Evolutionary conservation across 352 stramenopile genomes (phyloP).

Genomic region (Pythium dissotocum): DNA sequence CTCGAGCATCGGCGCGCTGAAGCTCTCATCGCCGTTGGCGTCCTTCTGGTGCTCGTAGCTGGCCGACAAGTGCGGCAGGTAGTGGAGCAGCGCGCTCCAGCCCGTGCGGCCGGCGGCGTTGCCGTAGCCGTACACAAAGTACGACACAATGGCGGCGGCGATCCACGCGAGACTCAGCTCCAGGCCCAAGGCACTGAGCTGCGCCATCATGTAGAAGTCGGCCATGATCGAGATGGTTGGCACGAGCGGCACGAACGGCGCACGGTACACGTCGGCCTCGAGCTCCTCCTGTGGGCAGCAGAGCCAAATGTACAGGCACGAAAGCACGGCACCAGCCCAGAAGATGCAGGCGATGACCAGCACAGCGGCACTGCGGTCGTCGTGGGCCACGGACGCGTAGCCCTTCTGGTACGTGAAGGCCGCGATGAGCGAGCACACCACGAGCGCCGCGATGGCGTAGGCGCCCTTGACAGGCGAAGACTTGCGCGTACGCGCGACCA

Average conservation of each 20-base stretch:
- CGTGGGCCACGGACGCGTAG: conserved; percentile 31
- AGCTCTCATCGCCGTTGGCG: conserved; percentile 3
- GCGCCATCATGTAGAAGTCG: conserved; percentile 71
- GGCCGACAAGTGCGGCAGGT: background rate
- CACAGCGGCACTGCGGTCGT: conserved; percentile 34
- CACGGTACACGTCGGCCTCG: conserved; percentile 43
- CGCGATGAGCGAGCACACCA: conserved; percentile 37
- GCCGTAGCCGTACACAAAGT: conserved; percentile 72
- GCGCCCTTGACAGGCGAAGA: conserved; percentile 34
- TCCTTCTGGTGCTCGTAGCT: conserved; percentile 3
- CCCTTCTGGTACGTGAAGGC: conserved; percentile 71
- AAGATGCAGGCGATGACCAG: conserved; percentile 49
- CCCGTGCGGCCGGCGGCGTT: conserved; percentile 26
- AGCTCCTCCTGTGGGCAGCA: conserved; percentile 65
- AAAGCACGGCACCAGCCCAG: conserved; percentile 40
- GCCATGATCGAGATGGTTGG: conserved; percentile 52
- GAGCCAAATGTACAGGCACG: conserved; percentile 40
- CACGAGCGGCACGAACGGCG: conserved; percentile 66
- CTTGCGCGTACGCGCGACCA: conserved; percentile 70
- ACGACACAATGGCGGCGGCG: conserved; percentile 55
- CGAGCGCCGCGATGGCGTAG: conserved; percentile 20
- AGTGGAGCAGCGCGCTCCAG: background rate
- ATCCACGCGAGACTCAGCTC: conserved; percentile 50
- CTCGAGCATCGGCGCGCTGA: background rate
- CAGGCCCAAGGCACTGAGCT: conserved; percentile 54